phyloP scores from a whole-genome alignment of 1,284 basidiomycete genomes.

The Ceratobasidium sp. region DNA sequence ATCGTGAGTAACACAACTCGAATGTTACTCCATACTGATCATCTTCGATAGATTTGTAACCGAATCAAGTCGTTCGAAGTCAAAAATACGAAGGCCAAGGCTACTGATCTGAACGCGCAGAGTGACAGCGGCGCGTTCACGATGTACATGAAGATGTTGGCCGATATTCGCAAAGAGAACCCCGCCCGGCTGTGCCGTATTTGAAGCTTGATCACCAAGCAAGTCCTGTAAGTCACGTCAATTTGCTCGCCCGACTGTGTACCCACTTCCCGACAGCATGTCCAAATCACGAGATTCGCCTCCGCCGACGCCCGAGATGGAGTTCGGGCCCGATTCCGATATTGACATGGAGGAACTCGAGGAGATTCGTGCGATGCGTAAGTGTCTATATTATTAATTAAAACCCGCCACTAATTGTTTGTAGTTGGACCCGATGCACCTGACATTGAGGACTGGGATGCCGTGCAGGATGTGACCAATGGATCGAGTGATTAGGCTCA shows the following conservation, averaged over 20 bases:
- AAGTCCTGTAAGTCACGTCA: not conserved
- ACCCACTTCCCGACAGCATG: not conserved
- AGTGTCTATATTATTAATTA: no score
- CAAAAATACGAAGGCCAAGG: not conserved
- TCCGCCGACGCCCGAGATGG: not conserved
- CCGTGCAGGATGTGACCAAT: not conserved
- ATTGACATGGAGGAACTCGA: not conserved
- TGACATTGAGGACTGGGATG: not conserved
- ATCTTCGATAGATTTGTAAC: not conserved
- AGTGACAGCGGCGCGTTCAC: not conserved
- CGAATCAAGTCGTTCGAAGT: not conserved
- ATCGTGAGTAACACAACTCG: not conserved
- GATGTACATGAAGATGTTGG: not conserved
- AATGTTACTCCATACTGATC: not conserved
- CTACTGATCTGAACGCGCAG: not conserved
- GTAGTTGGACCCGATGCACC: not conserved
- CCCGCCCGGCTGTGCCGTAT: not conserved
- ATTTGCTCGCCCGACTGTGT: not conserved
- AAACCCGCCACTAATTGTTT: not conserved
- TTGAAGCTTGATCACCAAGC: not conserved
- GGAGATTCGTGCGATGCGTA: not conserved
- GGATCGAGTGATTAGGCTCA: not conserved
- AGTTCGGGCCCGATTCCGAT: not conserved
- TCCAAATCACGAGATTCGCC: not conserved
- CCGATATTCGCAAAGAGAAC: not conserved